phyloP scores from a whole-genome alignment of 768 basidiomycete genomes.

The Brasilioporus rufonigricans region DNA sequence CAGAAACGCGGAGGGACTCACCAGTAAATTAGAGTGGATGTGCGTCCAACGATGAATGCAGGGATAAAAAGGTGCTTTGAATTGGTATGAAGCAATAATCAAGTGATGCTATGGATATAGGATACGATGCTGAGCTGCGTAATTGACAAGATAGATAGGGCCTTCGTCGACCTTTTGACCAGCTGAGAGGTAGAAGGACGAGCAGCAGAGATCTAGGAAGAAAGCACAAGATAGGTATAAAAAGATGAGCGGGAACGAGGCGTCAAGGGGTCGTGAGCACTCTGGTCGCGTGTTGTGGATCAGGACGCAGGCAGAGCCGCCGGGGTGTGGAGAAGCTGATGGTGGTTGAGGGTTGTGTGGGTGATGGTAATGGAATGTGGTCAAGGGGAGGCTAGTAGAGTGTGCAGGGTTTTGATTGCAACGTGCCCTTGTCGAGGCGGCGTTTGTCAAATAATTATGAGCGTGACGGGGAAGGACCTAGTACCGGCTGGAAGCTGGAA shows the following conservation, averaged over 20 bases:
- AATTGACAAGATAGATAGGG: conserved; percentile 39
- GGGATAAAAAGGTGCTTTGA: conserved; percentile 45
- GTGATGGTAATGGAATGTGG: conserved; percentile 49
- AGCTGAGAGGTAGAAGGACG: conserved; percentile 34
- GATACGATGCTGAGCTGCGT: conserved; percentile 40
- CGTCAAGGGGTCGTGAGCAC: conserved; percentile 59
- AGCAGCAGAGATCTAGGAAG: conserved; percentile 38
- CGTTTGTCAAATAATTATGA: conserved; percentile 45
- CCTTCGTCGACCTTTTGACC: conserved; percentile 37
- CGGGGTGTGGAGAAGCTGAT: conserved; percentile 28
- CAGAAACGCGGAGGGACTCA: conserved; percentile 26
- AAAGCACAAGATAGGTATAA: conserved; percentile 54
- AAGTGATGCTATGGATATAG: conserved; percentile 43
- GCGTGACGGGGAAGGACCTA: conserved; percentile 20
- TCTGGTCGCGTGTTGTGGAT: conserved; percentile 39
- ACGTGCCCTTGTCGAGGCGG: conserved; percentile 67
- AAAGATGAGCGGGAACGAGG: conserved; percentile 42
- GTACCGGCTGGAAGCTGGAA: conserved; percentile 18
- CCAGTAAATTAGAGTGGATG: conserved; percentile 48
- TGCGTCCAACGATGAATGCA: conserved; percentile 43
- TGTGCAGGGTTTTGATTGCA: conserved; percentile 70
- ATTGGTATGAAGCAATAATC: conserved; percentile 47
- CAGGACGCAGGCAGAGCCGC: conserved; percentile 28
- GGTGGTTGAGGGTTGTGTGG: conserved; percentile 38
- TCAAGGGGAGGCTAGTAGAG: conserved; percentile 53